Evolutionary conservation across 768 basidiomycete species (phyloP), one percentile per base, ranked within the genome.

Genomic region (Suillus weaverae): DNA sequence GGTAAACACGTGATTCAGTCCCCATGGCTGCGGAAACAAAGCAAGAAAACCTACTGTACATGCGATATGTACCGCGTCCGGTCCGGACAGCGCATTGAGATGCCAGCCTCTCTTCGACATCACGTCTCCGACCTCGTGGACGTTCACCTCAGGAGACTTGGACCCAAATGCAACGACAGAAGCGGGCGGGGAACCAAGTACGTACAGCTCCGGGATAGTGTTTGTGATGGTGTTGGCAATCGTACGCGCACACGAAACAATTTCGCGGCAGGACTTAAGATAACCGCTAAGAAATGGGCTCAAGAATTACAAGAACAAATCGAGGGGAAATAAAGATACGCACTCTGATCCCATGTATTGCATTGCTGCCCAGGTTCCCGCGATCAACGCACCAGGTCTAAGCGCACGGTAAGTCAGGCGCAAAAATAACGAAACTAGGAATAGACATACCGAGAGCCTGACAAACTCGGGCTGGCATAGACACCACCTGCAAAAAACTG

Each of bases 321-420:
- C 5, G 33, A 11, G 8, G 46, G 1, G 38, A 53, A 22, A 46
- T 13, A 62, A 44, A 22, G 30, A 16, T 2, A 81, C 89, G 60
- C 72, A 95, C 93, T 90, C 83, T 65, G 89, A 83, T 35, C 97
- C 97, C 80, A 98, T 90, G 74, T 93, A 87, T 67, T 97, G 91
- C 88, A 99, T 90, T 2, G 95, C 94, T 8, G 97, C 97, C 95
- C 95, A 99, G 35, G 95, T 89, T 54, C 93, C 97, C 32, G 97
- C 97, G 65, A 99, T 90, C 66, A 98, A 79, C 0, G 95, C 89
- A 7, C 97, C 97, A 0, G 96, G 93, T 44, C 96, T 94, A 18
- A 18, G 46, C 26, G 18, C 9, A 13, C 3, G 33, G 20, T 14
- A 54, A 16, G 46, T 43, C 16, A 54, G 50, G 13, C 18, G 33